Base-by-base conservation (phyloP, 345 rosid species). In the Citropsis articulata region DNA sequence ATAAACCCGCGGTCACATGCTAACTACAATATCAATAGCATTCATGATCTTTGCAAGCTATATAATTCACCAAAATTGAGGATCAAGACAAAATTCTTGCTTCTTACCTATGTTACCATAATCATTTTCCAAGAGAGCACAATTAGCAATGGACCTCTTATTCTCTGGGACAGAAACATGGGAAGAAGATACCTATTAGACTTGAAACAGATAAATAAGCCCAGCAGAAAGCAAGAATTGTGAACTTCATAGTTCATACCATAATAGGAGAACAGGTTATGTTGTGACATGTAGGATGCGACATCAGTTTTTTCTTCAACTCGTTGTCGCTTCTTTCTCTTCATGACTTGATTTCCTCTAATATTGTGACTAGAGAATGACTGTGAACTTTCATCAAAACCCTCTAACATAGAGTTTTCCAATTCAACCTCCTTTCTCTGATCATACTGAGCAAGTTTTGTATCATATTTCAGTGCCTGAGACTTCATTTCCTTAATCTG, bases 241-340 rank as follows among this genome's bases (percentile, higher is more conserved):
- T 66, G 13, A 75, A 75, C 24, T 65, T 18, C 84, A 55, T 87
- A 75, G 22, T 65, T 18, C 84, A 55, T 88, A 96, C 98, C 93
- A 22, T 72, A 72, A 86, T 88, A 94, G 9, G 97, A 92, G 79
- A 92, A 94, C 70, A 92, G 83, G 79, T 81, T 87, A 80, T 96
- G 98, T 62, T 80, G 73, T n/a, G 81, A 81, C 75, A 89, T 77
- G 75, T 88, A 87, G 8, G 88, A 81, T 70, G 89, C 77, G 38
- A 86, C 64, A 89, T 91, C 94, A 68, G 78, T 33, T 45, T 82
- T 82, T 35, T 91, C 94, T 85, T 95, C 98, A 59, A 87, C 87
- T 79, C 85, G 87, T 70, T 87, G 87, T 83, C 97, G 83, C 81
- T 86, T 90, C 75, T 82, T 89, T 85, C 96, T 89, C 90, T 85